Evolutionary conservation across 495 filamentous ascomycete genomes (phyloP).

Genomic region (Daldinia caldariorum): DNA sequence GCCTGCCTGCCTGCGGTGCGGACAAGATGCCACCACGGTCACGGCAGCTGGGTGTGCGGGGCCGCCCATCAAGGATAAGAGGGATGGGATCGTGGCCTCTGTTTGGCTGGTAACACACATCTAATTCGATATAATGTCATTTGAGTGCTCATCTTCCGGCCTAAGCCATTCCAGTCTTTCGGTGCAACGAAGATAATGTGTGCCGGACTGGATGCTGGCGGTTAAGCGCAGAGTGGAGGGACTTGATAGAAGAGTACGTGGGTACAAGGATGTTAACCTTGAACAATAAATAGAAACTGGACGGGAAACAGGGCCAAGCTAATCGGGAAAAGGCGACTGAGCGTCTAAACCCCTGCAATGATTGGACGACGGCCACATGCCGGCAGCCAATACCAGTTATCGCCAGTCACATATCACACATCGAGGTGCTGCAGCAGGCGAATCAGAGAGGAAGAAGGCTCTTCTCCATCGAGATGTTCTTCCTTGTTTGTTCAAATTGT

Average conservation of each 20-base stretch:
- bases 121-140: slow-evolving; percentile 37
- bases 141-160: slow-evolving; percentile 30
- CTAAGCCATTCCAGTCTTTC: slow-evolving; percentile 35
- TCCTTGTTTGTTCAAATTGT: slow-evolving; percentile 6
- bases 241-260: slow-evolving; percentile 20
- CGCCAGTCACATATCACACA: slow-evolving; percentile 45
- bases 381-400: slow-evolving; percentile 43
- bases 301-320: slow-evolving; percentile 41
- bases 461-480: slow-evolving; percentile 19
- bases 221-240: slow-evolving; percentile 49
- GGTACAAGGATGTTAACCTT: slow-evolving; percentile 23
- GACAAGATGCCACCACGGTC: slow-evolving; percentile 15
- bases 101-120: slow-evolving; percentile 38
- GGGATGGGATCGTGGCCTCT: slow-evolving; percentile 34
- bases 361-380: slow-evolving; percentile 50
- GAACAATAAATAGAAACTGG: slow-evolving; percentile 39
- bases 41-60: slow-evolving; percentile 40
- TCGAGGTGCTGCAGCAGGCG: slow-evolving; percentile 35
- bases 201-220: slow-evolving; percentile 55
- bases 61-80: slow-evolving; percentile 27
- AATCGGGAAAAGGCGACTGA: slow-evolving; percentile 48
- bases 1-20: slow-evolving; percentile 31
- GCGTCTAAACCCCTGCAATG: slow-evolving; percentile 56
- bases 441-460: slow-evolving; percentile 30
- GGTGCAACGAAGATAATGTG: slow-evolving; percentile 36